Conservation (phyloP, 257 asterid genomes). For the Capsicum baccatum region DNA sequence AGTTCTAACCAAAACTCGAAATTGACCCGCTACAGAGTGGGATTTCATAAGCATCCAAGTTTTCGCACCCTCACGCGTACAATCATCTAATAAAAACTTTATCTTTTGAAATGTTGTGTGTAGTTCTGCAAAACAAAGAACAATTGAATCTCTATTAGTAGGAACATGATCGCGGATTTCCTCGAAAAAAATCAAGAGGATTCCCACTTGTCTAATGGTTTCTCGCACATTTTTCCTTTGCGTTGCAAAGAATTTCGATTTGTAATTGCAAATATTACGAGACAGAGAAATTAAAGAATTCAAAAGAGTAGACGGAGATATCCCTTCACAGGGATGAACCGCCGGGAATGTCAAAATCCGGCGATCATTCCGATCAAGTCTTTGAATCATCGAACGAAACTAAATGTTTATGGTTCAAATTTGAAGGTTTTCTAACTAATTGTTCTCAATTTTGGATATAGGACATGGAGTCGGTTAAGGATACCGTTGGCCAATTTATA, state of each 20-base stretch:
- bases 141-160: constrained; percentile 37
- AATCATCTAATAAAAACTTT: constrained; percentile 62
- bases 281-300: constrained; percentile 59
- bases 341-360: constrained; percentile 74
- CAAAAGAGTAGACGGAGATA: constrained; percentile 62
- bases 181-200: constrained; percentile 64
- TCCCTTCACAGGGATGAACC: constrained; percentile 65
- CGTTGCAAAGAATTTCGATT: constrained; percentile 45
- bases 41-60: constrained; percentile 63
- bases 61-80: constrained; percentile 61
- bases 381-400: constrained; percentile 46
- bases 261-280: constrained; percentile 44
- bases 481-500: constrained; percentile 21
- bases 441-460: neutral
- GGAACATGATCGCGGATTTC: constrained; percentile 49
- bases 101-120: constrained; percentile 62
- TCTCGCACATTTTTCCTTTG: constrained; percentile 66
- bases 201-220: constrained; percentile 57
- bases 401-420: neutral
- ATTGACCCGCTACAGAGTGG: constrained; percentile 51
- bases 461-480: constrained; percentile 20
- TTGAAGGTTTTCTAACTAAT: neutral
- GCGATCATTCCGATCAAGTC: constrained; percentile 51
- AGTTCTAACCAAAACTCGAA: constrained; percentile 49
- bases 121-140: constrained; percentile 70